phyloP scores from a whole-genome alignment of 1,284 basidiomycete species.

The Rhodofomes roseus region DNA sequence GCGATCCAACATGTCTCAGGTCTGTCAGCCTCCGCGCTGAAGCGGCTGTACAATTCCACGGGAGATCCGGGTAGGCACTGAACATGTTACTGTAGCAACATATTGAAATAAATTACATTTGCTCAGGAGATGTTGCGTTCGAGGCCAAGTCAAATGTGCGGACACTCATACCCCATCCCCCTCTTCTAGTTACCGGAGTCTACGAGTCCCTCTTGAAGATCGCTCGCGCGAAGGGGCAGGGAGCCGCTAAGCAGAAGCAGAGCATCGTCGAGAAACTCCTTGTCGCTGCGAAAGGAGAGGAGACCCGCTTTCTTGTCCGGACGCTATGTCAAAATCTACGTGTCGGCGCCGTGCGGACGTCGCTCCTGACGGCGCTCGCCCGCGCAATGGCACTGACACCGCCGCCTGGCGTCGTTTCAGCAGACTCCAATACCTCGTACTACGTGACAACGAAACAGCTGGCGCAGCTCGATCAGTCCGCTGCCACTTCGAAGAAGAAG shows the following conservation, averaged over 20 bases:
- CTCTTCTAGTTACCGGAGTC: conserved; percentile 62
- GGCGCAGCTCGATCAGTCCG: conserved; percentile 32
- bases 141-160: conserved; percentile 77
- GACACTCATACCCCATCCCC: conserved; percentile 72
- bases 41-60: conserved; percentile 56
- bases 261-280: conserved; percentile 80
- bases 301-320: conserved; percentile 81
- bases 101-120: conserved; percentile 2
- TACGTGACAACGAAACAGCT: conserved; percentile 39
- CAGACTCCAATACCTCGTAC: conserved; percentile 28
- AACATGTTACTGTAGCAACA: not conserved
- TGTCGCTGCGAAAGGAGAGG: conserved; percentile 83
- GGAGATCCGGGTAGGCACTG: conserved; percentile 53
- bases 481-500: conserved; percentile 41
- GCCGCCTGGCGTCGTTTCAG: conserved; percentile 26
- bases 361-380: conserved; percentile 82
- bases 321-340: conserved; percentile 82
- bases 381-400: conserved; percentile 71
- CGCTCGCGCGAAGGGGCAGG: conserved; percentile 64
- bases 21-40: conserved; percentile 63
- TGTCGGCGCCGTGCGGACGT: conserved; percentile 84
- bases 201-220: conserved; percentile 67
- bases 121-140: conserved; percentile 75
- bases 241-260: conserved; percentile 75
- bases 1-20: conserved; percentile 85